Evolutionary conservation across 1,139 yeast species (phyloP).

Genomic region (Hansenula lynferdii): DNA sequence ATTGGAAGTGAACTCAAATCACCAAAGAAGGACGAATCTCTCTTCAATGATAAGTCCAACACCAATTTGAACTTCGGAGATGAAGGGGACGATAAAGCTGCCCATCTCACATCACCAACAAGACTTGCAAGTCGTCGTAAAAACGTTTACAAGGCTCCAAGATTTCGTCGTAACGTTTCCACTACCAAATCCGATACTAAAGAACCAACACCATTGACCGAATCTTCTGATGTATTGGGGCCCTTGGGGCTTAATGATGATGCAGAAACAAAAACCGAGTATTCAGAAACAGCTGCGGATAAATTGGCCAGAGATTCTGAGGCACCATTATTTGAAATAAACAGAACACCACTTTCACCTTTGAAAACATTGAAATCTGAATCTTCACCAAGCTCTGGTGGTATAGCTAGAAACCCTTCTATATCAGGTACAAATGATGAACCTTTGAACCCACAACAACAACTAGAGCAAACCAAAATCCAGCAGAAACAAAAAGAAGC

Average conservation of each 20-base stretch:
- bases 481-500: constrained; percentile 13
- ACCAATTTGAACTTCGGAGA: constrained; percentile 5
- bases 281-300: constrained; percentile 21
- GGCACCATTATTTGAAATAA: constrained; percentile 47
- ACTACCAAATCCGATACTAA: background rate
- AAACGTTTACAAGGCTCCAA: constrained; percentile 39
- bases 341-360: constrained; percentile 22
- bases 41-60: constrained; percentile 15
- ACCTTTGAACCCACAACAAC: constrained; percentile 6
- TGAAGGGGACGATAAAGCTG: constrained; percentile 5
- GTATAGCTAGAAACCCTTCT: constrained; percentile 2
- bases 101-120: constrained; percentile 29
- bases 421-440: constrained; percentile 7
- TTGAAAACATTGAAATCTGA: constrained; percentile 6
- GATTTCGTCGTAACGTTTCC: constrained; percentile 28
- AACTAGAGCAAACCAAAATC: constrained; percentile 9
- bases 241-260: constrained; percentile 32
- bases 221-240: constrained; percentile 30
- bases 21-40: constrained; percentile 21
- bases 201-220: constrained; percentile 15
- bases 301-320: constrained; percentile 35
- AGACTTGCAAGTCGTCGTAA: constrained; percentile 26
- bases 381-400: background rate
- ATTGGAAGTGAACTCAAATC: constrained; percentile 13
- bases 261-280: constrained; percentile 2